Base-by-base conservation (phyloP, 306 rosid genomes). In the Vigna trinervia region DNA sequence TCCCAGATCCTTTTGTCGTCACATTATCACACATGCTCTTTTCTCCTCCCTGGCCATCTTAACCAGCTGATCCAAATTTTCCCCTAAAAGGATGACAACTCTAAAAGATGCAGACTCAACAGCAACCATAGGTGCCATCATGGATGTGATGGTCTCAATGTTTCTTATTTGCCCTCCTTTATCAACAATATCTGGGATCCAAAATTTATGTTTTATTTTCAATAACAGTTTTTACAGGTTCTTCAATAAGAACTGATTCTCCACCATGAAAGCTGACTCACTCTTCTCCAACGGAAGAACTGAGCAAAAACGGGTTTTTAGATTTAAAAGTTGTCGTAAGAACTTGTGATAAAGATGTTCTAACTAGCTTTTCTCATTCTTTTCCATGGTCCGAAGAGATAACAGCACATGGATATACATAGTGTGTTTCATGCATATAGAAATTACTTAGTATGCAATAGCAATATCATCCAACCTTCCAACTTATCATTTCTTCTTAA, bases 401-500 rank as follows among this genome's bases (percentile, higher is more conserved):
- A 57, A 59, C 6, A 12, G 39, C 47, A 46, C 32, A 45, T 43
- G 54, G 46, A 77, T 43, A 65, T 56, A 48, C 32, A 61, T 47
- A n/a, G 26, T 61, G 11, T 46, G 14, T 41, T 46, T 13, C 17
- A 22, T 51, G 26, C 38, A 58, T 12, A 12, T 4, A 23, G 1
- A 57, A 11, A 23, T 26, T 12, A 23, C 41, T 26, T 60, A 26
- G 60, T 60, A 32, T 19, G 58, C 67, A 38, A 10, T 22, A 52
- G 19, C 59, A 60, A 60, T 57, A 52, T 75, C 77, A 51, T 14
- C 52, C 73, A 81, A 76, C 78, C 20, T 19, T 75, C 46, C 57
- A 53, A 26, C 17, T 73, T 39, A 60, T 75, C 13, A 6, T 19
- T n/a, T 51, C 28, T 47, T 36, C 28, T 47, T 36, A 59, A 80